phyloP scores from a whole-genome alignment of 495 filamentous ascomycete genomes.

The Tuber calosporum region DNA sequence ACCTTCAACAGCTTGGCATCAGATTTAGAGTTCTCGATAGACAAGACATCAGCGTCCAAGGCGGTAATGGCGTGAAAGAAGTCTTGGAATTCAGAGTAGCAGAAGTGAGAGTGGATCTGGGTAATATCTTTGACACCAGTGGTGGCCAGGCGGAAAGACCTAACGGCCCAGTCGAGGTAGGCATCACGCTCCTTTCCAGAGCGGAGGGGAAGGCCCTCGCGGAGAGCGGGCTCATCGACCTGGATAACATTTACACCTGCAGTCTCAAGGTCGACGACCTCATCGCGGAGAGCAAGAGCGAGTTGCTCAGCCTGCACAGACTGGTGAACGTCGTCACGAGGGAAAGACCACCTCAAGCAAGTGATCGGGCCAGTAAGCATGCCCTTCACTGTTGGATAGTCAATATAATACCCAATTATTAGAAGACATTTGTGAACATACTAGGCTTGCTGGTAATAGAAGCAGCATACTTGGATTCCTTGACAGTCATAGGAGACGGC shows the following conservation, averaged over 20 bases:
- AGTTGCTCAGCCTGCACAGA: slow-evolving; percentile 98
- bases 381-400: slow-evolving; percentile 56
- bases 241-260: slow-evolving; percentile 96
- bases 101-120: slow-evolving; percentile 99
- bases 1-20: slow-evolving; percentile 98
- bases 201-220: slow-evolving; percentile 96
- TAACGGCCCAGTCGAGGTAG: slow-evolving; percentile 93
- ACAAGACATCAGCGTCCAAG: slow-evolving; percentile 93
- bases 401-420: neutral
- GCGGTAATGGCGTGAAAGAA: slow-evolving; percentile 99
- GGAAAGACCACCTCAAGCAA: slow-evolving; percentile 98
- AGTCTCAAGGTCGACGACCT: slow-evolving; percentile 93
- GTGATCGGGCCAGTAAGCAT: slow-evolving; percentile 99
- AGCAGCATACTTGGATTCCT: slow-evolving; percentile 98
- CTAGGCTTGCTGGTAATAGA: slow-evolving; percentile 92
- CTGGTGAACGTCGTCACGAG: slow-evolving; percentile 98
- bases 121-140: slow-evolving; percentile 85
- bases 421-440: slow-evolving; percentile 43
- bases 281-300: slow-evolving; percentile 93
- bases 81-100: slow-evolving; percentile 99
- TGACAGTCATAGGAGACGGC: slow-evolving; percentile 95
- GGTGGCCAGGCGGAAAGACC: slow-evolving; percentile 90
- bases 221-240: slow-evolving; percentile 97
- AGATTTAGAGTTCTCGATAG: slow-evolving; percentile 99
- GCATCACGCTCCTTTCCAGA: slow-evolving; percentile 82